Evolutionary conservation across 2,329 filamentous ascomycete species (phyloP), one percentile per base, ranked within the genome.

Genomic region (Penicillium sp.): DNA sequence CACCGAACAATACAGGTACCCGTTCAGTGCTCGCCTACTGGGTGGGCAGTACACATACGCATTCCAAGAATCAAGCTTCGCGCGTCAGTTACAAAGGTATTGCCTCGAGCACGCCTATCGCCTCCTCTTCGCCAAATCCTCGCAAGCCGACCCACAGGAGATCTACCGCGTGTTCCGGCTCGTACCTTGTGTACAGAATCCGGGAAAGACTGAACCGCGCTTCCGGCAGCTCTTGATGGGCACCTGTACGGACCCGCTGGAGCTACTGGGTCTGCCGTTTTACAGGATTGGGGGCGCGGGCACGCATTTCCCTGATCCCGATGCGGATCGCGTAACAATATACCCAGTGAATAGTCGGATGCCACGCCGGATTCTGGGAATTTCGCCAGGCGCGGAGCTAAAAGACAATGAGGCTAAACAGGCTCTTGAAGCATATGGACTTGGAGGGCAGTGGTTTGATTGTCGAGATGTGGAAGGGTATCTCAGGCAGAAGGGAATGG

Each of bases 251-350:
- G 83, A 85, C 13, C 78, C 84, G 0, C 76, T 93, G 2, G 83
- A 87, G 60, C 78, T 85, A 57, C 88, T 85, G 80, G 78, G 80
- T 4, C 82, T 83, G 3, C 88, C 90, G 0, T 89, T 90, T 58
- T 82, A 88, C 41, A 83, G 88, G 65, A 79, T 92, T 26, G 90
- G 90, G 2, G 88, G 88, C 4, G 84, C 88, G 1, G 90, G 90
- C 0, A 88, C 86, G 1, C 89, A 89, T 69, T 91, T 88, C 66
- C 78, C 79, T 5, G 69, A 72, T 9, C 71, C 69, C 21, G 78
- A 80, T 58, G 64, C 68, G 21, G 53, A 73, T 2, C 80, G 78
- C 0, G 76, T 74, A 31, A 70, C 68, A 29, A 67, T 71, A 9
- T 75, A 70, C 45, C 71, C 71, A 11, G 61, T 62, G 2, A 73